A percentile compares a stretch with the other conserved stretches of the same genome.
Conservation (phyloP, 371 early-diverging fungal species). For the Syncephalastrum sp. region DNA sequence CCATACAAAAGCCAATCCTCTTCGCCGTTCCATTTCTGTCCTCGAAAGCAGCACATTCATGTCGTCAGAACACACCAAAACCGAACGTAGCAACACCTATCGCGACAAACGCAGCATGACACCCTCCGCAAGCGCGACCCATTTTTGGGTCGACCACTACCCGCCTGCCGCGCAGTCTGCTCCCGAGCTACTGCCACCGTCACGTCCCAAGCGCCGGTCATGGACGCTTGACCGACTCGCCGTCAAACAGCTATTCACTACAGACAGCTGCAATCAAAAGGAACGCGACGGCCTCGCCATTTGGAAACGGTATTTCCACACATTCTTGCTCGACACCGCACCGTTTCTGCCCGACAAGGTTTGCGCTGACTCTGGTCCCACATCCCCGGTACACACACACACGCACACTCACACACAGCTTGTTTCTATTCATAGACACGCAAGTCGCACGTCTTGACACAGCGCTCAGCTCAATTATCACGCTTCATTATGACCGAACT, state of each 20-base stretch:
- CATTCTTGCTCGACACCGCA: constrained; percentile 10
- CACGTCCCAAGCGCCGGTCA: too few species aligned
- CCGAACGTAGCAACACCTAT: constrained; percentile 5
- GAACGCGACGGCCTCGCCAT: constrained; percentile 18
- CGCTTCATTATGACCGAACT: constrained; percentile 44
- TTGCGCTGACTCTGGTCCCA: constrained; percentile 1
- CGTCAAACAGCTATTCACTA: constrained; percentile 7
- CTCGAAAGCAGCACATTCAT: constrained; percentile 26
- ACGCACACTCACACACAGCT: background rate
- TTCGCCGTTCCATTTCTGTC: constrained; percentile 36
- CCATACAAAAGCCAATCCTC: constrained; percentile 7
- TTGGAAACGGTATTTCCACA: constrained; percentile 17
- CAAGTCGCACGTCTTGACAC: constrained; percentile 2
- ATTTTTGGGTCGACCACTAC: background rate
- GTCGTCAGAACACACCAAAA: constrained; percentile 8
- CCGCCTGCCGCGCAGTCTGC: too few species aligned
- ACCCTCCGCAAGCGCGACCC: background rate
- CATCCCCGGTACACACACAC: constrained; percentile 5
- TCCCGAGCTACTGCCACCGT: too few species aligned
- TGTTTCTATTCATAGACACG: constrained; percentile 6
- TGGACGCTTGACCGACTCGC: background rate
- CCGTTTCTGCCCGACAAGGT: constrained; percentile 7
- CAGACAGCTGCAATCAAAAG: constrained; percentile 12
- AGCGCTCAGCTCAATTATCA: constrained; percentile 32
- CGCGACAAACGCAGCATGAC: too few species aligned